Evolutionary conservation across 768 basidiomycete genomes (phyloP).

Genomic region (Auricularia sp.): DNA sequence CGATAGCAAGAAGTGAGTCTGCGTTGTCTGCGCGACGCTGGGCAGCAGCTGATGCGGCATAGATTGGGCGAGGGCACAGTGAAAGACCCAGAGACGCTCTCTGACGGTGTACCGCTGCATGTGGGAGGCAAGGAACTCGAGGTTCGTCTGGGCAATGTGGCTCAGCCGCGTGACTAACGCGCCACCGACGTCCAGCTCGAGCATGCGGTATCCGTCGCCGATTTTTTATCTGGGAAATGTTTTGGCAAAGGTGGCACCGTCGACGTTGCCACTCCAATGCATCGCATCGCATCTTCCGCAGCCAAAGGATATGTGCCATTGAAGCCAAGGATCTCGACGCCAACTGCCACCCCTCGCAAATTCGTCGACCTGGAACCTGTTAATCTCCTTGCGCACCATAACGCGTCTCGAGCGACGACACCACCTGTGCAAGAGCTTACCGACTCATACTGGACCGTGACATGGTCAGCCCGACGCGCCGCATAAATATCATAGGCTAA

Average conservation of each 20-base stretch:
- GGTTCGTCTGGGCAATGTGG: slow-evolving; percentile 5
- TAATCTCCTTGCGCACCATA: background rate
- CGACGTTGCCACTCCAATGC: slow-evolving; percentile 11
- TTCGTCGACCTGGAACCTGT: slow-evolving; percentile 3
- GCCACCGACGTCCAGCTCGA: slow-evolving; percentile 30
- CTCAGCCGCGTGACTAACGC: background rate
- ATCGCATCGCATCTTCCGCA: slow-evolving; percentile 20
- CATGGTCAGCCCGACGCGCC: slow-evolving; percentile 39
- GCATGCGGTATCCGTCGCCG: slow-evolving; percentile 38
- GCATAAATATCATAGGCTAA: background rate
- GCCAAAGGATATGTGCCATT: slow-evolving; percentile 24
- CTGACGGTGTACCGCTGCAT: slow-evolving; percentile 28
- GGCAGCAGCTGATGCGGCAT: background rate
- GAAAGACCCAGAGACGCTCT: background rate
- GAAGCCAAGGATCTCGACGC: slow-evolving; percentile 17
- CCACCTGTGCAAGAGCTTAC: slow-evolving; percentile 8
- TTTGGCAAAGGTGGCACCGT: slow-evolving; percentile 35
- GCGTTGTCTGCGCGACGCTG: background rate
- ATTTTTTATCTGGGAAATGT: slow-evolving; percentile 56
- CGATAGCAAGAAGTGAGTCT: slow-evolving; percentile 6
- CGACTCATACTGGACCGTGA: slow-evolving; percentile 53
- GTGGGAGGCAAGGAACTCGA: slow-evolving; percentile 53
- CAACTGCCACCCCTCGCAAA: slow-evolving; percentile 12
- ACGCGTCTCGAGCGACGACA: background rate
- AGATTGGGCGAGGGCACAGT: background rate